phyloP scores from a whole-genome alignment of 352 stramenopile species.

The Peronosclerospora sorghi region DNA sequence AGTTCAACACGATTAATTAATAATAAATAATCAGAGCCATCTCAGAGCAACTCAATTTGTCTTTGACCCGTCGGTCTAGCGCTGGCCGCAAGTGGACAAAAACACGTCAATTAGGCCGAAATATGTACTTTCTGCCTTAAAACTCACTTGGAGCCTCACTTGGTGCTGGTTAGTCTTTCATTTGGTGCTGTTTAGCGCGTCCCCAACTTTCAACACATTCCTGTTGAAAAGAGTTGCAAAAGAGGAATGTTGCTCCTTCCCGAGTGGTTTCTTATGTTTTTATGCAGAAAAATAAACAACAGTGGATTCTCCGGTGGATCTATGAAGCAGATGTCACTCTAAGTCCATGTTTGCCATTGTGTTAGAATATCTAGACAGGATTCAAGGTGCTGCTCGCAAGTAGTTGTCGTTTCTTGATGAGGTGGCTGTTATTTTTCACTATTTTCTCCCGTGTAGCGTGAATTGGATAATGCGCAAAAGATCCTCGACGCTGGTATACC shows the following conservation, averaged over 20 bases:
- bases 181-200: too few species aligned
- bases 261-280: slow-evolving; percentile 4
- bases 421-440: background rate
- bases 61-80: too few species aligned
- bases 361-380: slow-evolving; percentile 61
- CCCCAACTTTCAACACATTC: too few species aligned
- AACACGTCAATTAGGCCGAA: too few species aligned
- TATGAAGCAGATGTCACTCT: slow-evolving; percentile 66
- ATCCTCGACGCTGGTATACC: slow-evolving; percentile 58
- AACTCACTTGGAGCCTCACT: too few species aligned
- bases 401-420: background rate
- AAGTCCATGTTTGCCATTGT: slow-evolving; percentile 73
- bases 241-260: background rate
- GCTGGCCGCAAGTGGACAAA: too few species aligned
- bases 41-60: too few species aligned
- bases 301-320: slow-evolving; percentile 77
- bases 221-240: background rate
- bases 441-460: slow-evolving; percentile 27
- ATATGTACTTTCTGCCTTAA: too few species aligned
- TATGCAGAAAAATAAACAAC: slow-evolving; percentile 68
- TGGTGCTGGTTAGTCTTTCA: too few species aligned
- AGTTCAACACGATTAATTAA: too few species aligned
- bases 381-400: slow-evolving; percentile 52
- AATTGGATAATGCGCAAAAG: slow-evolving; percentile 53
- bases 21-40: too few species aligned